Base-by-base conservation (phyloP, 768 basidiomycete species). In the Mycena belliarum region DNA sequence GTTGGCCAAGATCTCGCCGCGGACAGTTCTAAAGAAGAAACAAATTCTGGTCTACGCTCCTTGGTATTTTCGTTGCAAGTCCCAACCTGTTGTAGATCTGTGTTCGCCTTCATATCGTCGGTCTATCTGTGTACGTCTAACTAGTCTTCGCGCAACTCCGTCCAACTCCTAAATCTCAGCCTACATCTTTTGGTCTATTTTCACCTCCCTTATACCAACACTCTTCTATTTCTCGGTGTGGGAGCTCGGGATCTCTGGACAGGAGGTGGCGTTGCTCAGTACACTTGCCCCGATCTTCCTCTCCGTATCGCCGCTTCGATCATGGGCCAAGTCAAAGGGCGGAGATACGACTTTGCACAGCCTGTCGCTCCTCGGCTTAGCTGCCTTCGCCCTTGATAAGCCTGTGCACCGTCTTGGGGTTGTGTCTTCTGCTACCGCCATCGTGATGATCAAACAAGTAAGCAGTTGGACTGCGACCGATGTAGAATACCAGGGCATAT, bases 201-300 rank as follows among this genome's bases (percentile, higher is more conserved):
- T 90, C 69, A 95, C 93, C 1, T 80, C 85, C 4, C 82, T 94
- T 20, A 82, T 87, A 7, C 86, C 88, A 1, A 85, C 89, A 4
- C 76, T 95, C 4, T 95, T 95, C 75, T 95, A 95, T 73, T 95
- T 93, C 74, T 93, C 91, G 24, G 85, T 96, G 20, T 95, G 93
- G 93, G 82, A 92, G 67, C 85, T 95, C 18, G 91, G 89, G 25
- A 79, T 95, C 28, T 84, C 89, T 12, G 94, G 94, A 6, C 83
- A 87, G 33, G 94, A 96, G 68, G 76, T 91, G 16, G 82, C 92
- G 0, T 73, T 93, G 4, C 75, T 95, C 10, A 80, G 82, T 9
- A 83, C 85, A 9, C 79, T 95, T 25, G 85, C 93, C 0, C 91
- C 92, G 0, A 60, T 80, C 6, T 66, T 92, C 15, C 78, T 95